These are phyloP conservation scores for Tetraselmis striata DNA, from an alignment of 139 green algal genomes.

Conservation along the genomic window DNA sequence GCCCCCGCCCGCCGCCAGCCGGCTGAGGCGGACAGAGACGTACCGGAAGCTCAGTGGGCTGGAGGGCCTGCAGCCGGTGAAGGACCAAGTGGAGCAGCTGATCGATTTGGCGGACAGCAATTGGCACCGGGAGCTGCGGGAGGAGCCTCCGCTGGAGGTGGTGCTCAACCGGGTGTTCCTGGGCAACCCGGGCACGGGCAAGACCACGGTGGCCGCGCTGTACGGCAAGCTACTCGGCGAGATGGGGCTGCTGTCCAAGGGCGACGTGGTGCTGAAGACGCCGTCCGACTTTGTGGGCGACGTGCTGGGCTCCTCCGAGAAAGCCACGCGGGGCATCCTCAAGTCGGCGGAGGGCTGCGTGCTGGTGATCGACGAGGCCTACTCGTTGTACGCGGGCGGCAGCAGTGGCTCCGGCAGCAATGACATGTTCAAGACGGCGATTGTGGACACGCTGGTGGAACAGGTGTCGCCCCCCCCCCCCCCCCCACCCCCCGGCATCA, in stretches of 20 bases:
- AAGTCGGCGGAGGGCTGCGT: slow-evolving; percentile 34
- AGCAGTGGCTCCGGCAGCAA: background rate
- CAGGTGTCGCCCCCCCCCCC: too few relatives aligned
- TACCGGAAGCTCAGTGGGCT: slow-evolving; percentile 28
- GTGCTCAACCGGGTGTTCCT: slow-evolving; percentile 44
- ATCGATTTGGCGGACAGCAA: slow-evolving; percentile 33
- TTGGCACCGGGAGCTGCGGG: slow-evolving; percentile 35
- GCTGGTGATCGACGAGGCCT: slow-evolving; percentile 50
- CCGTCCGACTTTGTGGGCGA: slow-evolving; percentile 25
- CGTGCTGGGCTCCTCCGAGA: slow-evolving; percentile 37
- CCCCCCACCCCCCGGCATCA: too few relatives aligned
- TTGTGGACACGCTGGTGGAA: background rate
- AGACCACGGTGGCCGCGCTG: slow-evolving; percentile 40
- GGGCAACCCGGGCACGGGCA: slow-evolving; percentile 48
- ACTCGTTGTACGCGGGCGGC: slow-evolving; percentile 9
- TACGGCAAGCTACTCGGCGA: slow-evolving; percentile 38
- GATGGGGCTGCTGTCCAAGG: slow-evolving; percentile 44
- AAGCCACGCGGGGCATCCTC: slow-evolving; percentile 36
- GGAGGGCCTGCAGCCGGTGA: slow-evolving; percentile 28
- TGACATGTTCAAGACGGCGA: background rate
- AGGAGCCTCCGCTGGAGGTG: slow-evolving; percentile 29
- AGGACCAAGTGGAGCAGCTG: slow-evolving; percentile 24
- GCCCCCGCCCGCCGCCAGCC: slow-evolving; percentile 2
- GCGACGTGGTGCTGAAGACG: slow-evolving; percentile 40
- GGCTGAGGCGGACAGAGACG: slow-evolving; percentile 7